A percentile compares a stretch with the other conserved stretches of the same genome.
These are phyloP conservation scores for Lenzites betulinus DNA, from an alignment of 768 basidiomycete species.

Conservation along the genomic window DNA sequence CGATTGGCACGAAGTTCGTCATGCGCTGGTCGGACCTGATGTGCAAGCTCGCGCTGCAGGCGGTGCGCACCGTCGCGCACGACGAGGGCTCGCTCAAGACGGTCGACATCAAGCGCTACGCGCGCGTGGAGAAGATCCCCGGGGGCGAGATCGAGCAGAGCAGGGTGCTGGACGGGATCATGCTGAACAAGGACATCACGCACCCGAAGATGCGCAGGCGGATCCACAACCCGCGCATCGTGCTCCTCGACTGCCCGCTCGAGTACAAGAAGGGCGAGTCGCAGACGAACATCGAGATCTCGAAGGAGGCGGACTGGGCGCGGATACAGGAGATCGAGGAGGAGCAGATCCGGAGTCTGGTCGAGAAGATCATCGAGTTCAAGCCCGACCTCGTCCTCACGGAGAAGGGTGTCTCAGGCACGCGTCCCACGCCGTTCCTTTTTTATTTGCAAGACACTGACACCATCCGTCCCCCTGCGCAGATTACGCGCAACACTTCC, in stretches of 20 bases:
- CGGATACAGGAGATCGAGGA: constrained; percentile 94
- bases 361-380: constrained; percentile 84
- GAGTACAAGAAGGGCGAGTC: constrained; percentile 99
- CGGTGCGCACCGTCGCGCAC: constrained; percentile 84
- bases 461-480: not conserved
- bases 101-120: constrained; percentile 98
- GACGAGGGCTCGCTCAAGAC: constrained; percentile 79
- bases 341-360: constrained; percentile 90
- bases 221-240: constrained; percentile 86
- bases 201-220: constrained; percentile 95
- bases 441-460: not conserved
- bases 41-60: constrained; percentile 92
- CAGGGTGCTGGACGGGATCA: constrained; percentile 83
- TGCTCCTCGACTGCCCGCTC: constrained; percentile 90
- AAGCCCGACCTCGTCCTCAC: constrained; percentile 95
- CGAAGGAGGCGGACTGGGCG: constrained; percentile 91
- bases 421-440: constrained; percentile 29
- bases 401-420: constrained; percentile 97
- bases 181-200: constrained; percentile 99
- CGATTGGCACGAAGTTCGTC: constrained; percentile 98
- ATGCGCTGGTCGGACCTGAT: constrained; percentile 96
- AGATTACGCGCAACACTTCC: constrained; percentile 94
- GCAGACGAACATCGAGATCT: constrained; percentile 98
- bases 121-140: constrained; percentile 95
- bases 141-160: constrained; percentile 97